Evolutionary conservation across 306 rosid species (phyloP).

Genomic region (Vachellia collinsii): DNA sequence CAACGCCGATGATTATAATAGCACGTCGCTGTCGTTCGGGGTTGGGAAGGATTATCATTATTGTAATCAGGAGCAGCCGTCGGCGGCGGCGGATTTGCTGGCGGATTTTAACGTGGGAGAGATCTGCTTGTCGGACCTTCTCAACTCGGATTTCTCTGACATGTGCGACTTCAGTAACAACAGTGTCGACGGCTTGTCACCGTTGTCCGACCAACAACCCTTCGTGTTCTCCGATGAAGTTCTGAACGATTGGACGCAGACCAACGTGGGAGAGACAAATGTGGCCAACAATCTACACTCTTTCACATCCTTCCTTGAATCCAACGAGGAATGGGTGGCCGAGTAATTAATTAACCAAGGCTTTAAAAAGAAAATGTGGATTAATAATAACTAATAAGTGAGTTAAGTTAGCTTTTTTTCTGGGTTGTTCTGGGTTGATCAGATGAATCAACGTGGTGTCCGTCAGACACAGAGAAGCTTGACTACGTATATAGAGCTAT

Average conservation of each 20-base stretch:
- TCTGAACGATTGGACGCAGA: constrained; percentile 43
- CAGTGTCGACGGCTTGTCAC: neutral
- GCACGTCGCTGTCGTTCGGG: neutral
- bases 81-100: constrained; percentile 17
- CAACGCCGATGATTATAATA: neutral
- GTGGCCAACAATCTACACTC: constrained; percentile 22
- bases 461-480: neutral
- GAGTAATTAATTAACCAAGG: neutral
- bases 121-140: constrained; percentile 40
- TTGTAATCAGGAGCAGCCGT: neutral
- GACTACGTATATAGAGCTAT: neutral
- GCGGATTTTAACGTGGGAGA: constrained; percentile 41
- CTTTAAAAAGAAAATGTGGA: neutral
- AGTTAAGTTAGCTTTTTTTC: no score
- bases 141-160: constrained; percentile 40
- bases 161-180: constrained; percentile 17
- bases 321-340: constrained; percentile 8
- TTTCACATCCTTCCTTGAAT: constrained; percentile 33
- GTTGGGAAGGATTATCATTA: neutral
- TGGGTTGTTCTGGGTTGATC: neutral
- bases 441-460: neutral
- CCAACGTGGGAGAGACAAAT: constrained; percentile 7
- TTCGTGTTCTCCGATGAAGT: constrained; percentile 32
- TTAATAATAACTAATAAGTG: neutral
- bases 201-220: constrained; percentile 38